Conservation (phyloP, 306 rosid species). For the Alnus glutinosa region DNA sequence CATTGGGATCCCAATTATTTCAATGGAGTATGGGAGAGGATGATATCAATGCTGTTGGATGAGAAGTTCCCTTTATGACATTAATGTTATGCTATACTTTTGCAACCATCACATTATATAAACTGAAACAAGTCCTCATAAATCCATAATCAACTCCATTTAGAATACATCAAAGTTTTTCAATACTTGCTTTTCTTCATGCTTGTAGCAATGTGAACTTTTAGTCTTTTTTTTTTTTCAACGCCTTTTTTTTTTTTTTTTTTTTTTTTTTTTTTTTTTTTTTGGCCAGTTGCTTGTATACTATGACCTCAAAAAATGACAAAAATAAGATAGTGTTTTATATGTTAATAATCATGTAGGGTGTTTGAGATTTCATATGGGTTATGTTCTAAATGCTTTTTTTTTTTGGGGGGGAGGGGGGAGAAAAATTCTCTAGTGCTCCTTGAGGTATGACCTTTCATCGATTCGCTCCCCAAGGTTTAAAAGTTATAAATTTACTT, state of each 20-base stretch:
- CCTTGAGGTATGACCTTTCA: no score
- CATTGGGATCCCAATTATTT: neutral
- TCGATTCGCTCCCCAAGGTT: no score
- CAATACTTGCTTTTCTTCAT: neutral
- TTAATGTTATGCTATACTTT: neutral
- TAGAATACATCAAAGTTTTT: neutral
- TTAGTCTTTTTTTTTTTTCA: neutral
- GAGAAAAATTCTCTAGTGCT: no score
- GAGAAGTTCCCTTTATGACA: neutral
- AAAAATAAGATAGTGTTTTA: neutral
- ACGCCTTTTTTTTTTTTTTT: neutral
- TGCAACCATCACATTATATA: neutral
- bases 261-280: neutral
- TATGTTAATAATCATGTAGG: neutral
- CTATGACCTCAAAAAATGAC: neutral
- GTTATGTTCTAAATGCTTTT: no score
- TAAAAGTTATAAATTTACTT: no score
- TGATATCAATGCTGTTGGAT: neutral
- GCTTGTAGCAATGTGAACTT: neutral
- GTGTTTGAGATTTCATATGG: neutral
- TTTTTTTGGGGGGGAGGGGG: no score
- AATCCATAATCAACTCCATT: neutral
- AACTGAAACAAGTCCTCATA: neutral
- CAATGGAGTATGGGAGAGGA: neutral
- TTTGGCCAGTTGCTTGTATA: neutral